These are phyloP conservation scores for Voacanga thouarsii DNA, from an alignment of 257 asterid genomes.

Conservation along the genomic window DNA sequence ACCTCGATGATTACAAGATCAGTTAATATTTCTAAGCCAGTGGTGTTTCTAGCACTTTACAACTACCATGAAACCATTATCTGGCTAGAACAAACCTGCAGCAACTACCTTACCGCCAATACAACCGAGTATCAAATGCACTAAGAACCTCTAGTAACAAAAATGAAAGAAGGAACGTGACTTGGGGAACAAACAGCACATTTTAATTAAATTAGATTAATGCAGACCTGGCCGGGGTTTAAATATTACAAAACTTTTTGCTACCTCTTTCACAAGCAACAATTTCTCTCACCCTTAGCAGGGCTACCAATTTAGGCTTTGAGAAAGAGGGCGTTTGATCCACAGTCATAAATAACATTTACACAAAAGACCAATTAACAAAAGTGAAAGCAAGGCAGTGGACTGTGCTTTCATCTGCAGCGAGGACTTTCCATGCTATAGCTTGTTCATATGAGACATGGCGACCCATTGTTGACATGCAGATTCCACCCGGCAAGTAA, in stretches of 20 bases:
- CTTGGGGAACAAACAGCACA: constrained; percentile 6
- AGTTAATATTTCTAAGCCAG: too few relatives aligned
- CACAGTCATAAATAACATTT: constrained; percentile 4
- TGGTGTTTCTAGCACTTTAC: too few relatives aligned
- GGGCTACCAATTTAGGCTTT: constrained; percentile 1
- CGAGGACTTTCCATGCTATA: constrained; percentile 86
- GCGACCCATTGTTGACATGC: constrained; percentile 97
- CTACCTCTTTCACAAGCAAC: constrained; percentile 20
- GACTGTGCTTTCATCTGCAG: constrained; percentile 58
- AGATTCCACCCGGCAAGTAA: constrained; percentile 79
- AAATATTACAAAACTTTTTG: constrained; percentile 36
- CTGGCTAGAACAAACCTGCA: too few relatives aligned
- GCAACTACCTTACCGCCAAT: too few relatives aligned
- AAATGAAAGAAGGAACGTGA: background rate
- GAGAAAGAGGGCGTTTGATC: constrained; percentile 6
- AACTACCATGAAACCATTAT: too few relatives aligned
- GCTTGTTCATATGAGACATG: constrained; percentile 90
- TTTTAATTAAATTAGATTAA: constrained; percentile 19
- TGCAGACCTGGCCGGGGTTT: constrained; percentile 20
- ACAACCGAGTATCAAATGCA: background rate
- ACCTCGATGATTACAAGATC: too few relatives aligned
- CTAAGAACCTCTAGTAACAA: background rate
- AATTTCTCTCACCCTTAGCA: background rate
- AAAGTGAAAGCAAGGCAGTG: constrained; percentile 93
- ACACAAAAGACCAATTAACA: constrained; percentile 92